Evolutionary conservation across 192 early-diverging fungal species (phyloP), one percentile per base, ranked within the genome.

Genomic region (Podila verticillata): DNA sequence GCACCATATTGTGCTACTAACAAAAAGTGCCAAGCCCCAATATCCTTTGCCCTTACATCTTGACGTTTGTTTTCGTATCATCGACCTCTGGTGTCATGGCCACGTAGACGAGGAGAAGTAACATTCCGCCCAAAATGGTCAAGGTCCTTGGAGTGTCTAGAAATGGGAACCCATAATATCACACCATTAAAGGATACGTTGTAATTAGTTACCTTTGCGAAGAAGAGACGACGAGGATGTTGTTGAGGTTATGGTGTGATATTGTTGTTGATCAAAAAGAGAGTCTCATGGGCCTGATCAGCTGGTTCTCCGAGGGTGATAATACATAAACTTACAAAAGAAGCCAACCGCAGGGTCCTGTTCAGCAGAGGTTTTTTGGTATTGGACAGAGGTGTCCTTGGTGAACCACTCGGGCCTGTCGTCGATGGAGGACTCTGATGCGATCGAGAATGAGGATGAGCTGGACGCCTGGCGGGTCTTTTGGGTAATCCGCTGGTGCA

Each of bases 101-200:
- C 22, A 88, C 86, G 66, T 90, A 91, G 30, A 91, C 79, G 24
- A 90, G 73, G 15, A 66, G 77, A 1, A 82, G 64, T 10, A 91
- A 64, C 71, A 89, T 78, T 7, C 68, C 71, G 6, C 82, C 63
- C 39, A 91, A 72, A 15, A 85, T 89, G 15, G 89, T 87, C 17
- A 91, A 60, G 0, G 89, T 90, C 32, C 87, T 83, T 36, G 90
- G 85, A 35, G 85, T 86, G 65, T 86, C 89, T 90, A 65, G 1
- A 39, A 64, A 35, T 54, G 48, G 20, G 22, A 15, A 44, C 3
- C 39, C 39, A 44, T 44, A 15, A 15, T 44, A 15, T 0, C 3
- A 15, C 15, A 44, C n/a, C n/a, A n/a, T n/a, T n/a, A n/a, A n/a
- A n/a, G 17, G 39, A 44, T 4, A 44, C 39, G 39, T n/a, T n/a